Conservation (phyloP, 2,329 filamentous ascomycete genomes). For the Aspergillus pseudotamarii region DNA sequence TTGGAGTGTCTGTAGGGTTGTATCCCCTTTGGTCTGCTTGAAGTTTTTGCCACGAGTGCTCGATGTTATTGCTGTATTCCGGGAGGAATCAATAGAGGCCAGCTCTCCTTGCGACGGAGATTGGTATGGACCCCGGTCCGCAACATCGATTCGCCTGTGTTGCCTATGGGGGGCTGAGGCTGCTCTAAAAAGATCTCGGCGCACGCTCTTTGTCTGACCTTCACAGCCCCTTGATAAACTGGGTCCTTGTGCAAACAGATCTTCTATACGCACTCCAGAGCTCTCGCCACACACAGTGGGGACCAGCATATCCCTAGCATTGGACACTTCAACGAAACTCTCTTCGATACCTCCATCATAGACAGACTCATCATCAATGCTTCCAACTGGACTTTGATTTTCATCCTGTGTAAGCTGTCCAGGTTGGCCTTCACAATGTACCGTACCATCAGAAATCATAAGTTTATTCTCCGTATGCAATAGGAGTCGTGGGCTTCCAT, state of each 20-base stretch:
- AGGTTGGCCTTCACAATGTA: background rate
- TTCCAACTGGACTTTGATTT: background rate
- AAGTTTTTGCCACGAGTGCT: background rate
- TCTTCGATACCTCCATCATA: conserved; percentile 12
- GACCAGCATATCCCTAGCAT: no score
- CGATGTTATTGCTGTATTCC: background rate
- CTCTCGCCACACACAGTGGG: background rate
- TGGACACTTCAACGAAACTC: background rate
- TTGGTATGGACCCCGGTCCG: background rate
- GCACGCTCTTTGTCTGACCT: background rate
- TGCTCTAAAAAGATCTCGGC: background rate
- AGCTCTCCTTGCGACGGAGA: background rate
- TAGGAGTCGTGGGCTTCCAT: conserved; percentile 39
- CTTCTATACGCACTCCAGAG: no score
- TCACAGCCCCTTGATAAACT: no score
- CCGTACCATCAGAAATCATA: background rate
- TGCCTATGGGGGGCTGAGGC: background rate
- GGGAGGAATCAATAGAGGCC: background rate
- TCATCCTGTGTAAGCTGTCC: background rate
- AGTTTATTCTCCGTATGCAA: background rate
- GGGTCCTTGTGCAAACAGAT: background rate
- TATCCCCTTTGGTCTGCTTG: conserved; percentile 6
- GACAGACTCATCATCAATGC: conserved; percentile 6
- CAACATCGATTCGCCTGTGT: background rate
- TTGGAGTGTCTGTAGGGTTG: conserved; percentile 15